Base-by-base conservation (phyloP, 495 filamentous ascomycete species). In the Neurospora cerealis region DNA sequence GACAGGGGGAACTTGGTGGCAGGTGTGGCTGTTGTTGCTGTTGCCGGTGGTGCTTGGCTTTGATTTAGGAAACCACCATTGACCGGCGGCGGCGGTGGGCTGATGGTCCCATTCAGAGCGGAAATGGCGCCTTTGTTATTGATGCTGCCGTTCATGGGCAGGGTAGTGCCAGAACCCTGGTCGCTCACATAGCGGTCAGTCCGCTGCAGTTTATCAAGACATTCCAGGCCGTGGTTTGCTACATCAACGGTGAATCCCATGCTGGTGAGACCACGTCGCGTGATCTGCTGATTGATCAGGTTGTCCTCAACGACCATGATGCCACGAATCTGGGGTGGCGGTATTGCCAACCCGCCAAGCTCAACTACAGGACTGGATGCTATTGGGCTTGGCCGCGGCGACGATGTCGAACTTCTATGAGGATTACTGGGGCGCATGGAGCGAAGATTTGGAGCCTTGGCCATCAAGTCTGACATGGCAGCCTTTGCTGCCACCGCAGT, bases 241-340 rank as follows among this genome's bases (percentile, higher is more conserved):
- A 92, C 85, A 69, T 89, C 82, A 7, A 93, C 89, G 2, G 85
- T 82, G 75, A 90, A 93, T 32, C 92, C 91, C 41, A 86, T 80
- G 69, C 87, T 89, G 32, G 82, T 76, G 4, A 95, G 84, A 75
- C 92, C 90, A 72, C 89, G 88, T 39, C 87, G 84, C 17, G 93
- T 82, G 4, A 94, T 88, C 69, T 86, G 86, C 77, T 92, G 90
- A 77, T 94, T 94, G 76, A 95, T 89, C 6, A 93, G 79, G 76
- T 95, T 94, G 78, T 94, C 92, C 77, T 94, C 92, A 0, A 93
- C 91, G 15, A 93, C 85, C 15, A 93, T 84, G 9, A 93, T 83
- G 21, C 80, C 81, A 8, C 73, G 73, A 73, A 83, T 83, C 38
- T 73, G 74, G 21, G 77, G 74, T 11, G 75, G 44, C 19, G 74